Percentiles rank a stretch among this genome's conserved stretches.
These are phyloP conservation scores for Arachnopeziza araneosa DNA, from an alignment of 2,329 filamentous ascomycete species.

Conservation along the genomic window DNA sequence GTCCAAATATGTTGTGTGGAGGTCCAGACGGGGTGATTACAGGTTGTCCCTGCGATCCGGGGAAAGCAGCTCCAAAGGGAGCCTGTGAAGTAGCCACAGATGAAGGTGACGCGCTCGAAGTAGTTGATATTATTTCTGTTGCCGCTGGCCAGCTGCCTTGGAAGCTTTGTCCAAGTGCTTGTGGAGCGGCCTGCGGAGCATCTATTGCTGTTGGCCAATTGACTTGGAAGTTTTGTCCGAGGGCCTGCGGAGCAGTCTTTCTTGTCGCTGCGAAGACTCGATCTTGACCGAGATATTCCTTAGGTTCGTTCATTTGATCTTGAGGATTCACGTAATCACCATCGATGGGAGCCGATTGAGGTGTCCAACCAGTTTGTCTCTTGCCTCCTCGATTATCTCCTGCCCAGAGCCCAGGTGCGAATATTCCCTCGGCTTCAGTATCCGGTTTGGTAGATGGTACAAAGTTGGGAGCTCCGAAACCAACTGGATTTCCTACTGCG, in stretches of 20 bases:
- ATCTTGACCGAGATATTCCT: no score
- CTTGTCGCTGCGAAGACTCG: neutral
- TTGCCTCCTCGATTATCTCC: constrained; percentile 19
- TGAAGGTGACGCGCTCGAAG: neutral
- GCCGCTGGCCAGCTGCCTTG: neutral
- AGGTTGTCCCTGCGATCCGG: neutral
- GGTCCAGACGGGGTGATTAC: neutral
- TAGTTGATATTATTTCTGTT: neutral
- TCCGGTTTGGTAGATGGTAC: no score
- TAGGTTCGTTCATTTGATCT: no score
- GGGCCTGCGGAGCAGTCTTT: neutral
- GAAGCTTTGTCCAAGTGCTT: neutral
- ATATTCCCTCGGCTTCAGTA: no score
- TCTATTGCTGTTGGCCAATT: neutral
- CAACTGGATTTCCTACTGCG: constrained; percentile 10
- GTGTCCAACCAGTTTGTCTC: constrained; percentile 16
- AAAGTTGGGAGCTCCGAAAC: no score
- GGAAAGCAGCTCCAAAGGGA: neutral
- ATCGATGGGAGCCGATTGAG: neutral
- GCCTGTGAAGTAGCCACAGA: neutral
- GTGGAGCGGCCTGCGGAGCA: neutral
- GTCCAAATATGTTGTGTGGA: constrained; percentile 5
- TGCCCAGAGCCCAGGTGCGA: constrained; percentile 4
- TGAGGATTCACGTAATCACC: no score
- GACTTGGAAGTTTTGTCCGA: neutral